These are phyloP conservation scores for Aspergillus clavatus DNA, from an alignment of 2,329 filamentous ascomycete genomes.

Conservation along the genomic window DNA sequence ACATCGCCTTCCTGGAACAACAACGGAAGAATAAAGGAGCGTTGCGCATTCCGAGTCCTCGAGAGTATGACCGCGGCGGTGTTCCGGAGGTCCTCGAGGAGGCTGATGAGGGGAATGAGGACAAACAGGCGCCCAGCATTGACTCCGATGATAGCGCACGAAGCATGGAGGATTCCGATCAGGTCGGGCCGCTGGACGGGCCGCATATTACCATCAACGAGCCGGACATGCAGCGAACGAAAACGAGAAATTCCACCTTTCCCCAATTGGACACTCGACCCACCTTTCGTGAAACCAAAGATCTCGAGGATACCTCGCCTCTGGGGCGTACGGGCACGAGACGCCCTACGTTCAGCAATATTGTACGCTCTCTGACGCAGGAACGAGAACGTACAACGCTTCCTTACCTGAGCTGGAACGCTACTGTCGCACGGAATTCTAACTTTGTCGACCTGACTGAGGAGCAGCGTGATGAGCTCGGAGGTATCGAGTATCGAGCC, in stretches of 20 bases:
- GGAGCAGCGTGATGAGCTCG: slow-evolving; percentile 88
- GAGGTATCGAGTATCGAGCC: slow-evolving; percentile 92
- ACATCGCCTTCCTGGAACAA: slow-evolving; percentile 82
- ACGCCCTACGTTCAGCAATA: slow-evolving; percentile 27
- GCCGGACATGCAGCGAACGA: slow-evolving; percentile 34
- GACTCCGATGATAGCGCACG: slow-evolving; percentile 14
- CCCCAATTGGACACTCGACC: slow-evolving; percentile 36
- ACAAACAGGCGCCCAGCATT: slow-evolving; percentile 19
- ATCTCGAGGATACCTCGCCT: slow-evolving; percentile 23
- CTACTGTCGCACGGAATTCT: slow-evolving; percentile 89
- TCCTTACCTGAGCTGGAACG: slow-evolving; percentile 91
- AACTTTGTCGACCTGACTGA: slow-evolving; percentile 83
- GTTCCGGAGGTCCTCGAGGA: slow-evolving; percentile 59
- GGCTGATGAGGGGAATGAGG: slow-evolving; percentile 30
- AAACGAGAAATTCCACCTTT: slow-evolving; percentile 34
- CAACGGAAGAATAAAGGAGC: slow-evolving; percentile 73
- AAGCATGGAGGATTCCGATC: slow-evolving; percentile 19
- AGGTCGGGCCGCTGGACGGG: slow-evolving; percentile 25
- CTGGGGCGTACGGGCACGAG: slow-evolving; percentile 23
- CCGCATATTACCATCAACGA: slow-evolving; percentile 48
- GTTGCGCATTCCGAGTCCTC: slow-evolving; percentile 82
- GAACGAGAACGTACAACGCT: slow-evolving; percentile 50
- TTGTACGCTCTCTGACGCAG: slow-evolving; percentile 35
- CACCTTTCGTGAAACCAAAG: slow-evolving; percentile 29
- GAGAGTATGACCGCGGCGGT: slow-evolving; percentile 81